Evolutionary conservation across 768 basidiomycete species (phyloP), one percentile per base, ranked within the genome.

Genomic region (Macrolepiota fuliginosa): DNA sequence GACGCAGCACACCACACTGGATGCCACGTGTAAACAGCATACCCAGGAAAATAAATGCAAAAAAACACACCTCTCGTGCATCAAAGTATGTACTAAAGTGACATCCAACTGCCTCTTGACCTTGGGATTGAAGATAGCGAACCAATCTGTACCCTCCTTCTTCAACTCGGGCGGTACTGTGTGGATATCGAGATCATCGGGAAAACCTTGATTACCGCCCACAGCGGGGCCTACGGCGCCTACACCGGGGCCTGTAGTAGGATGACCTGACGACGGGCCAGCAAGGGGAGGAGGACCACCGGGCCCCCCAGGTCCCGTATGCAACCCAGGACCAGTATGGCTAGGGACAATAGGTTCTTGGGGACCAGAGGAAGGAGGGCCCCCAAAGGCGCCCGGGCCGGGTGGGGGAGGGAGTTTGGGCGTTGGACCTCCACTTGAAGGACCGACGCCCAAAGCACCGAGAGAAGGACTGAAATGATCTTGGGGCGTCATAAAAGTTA

Each of bases 71-170:
- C 90, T 93, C 67, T 89, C 87, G 68, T 96, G 94, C 71, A 83
- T 82, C 24, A 96, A 78, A 2, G 90, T 91, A 71, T 95, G 92
- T 22, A 91, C 83, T 59, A 96, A 74, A 46, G 75, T 74, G 22
- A 96, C 88, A 69, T 94, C 91, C 56, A 93, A 77, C 46, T 81
- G 77, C 56, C 83, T 82, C 71, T 89, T 87, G 50, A 86, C 83
- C 69, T 87, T 87, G 46, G 90, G 86, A 71, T 91, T 94, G 77
- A 89, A 94, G 56, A 92, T 79, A 3, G 88, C 91, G 69, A 90
- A 89, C 94, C 94, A 96, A 72, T 94, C 93, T 39, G 74, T 73
- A 1, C 90, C 92, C 69, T 94, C 86, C 65, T 83, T 85, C 72
- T 81, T 84, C 59, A 78, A 70, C 49, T 85, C 85, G 0, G 82